Percentiles rank a stretch among this genome's conserved stretches.
These are phyloP conservation scores for Candida glucosophila DNA, from an alignment of 1,139 yeast genomes.

Conservation along the genomic window DNA sequence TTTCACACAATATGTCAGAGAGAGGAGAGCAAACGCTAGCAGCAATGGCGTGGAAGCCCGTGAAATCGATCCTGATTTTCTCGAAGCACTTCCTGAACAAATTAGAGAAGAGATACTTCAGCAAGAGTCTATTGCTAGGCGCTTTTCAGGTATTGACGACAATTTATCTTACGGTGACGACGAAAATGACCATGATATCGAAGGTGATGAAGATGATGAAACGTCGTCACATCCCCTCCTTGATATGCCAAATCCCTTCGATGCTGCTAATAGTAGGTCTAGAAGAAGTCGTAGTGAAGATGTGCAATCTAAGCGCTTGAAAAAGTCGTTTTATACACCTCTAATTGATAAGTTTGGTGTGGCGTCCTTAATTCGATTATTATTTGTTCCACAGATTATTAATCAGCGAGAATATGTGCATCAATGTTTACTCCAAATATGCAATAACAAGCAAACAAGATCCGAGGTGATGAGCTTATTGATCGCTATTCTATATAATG, in stretches of 20 bases:
- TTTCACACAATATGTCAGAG: slow-evolving; percentile 76
- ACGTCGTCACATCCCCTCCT: slow-evolving; percentile 1
- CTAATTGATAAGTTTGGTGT: slow-evolving; percentile 71
- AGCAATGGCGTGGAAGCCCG: slow-evolving; percentile 37
- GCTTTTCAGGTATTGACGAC: slow-evolving; percentile 21
- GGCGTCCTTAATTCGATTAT: slow-evolving; percentile 59
- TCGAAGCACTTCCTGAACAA: slow-evolving; percentile 71
- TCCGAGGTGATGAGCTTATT: slow-evolving; percentile 67
- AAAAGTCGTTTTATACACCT: slow-evolving; percentile 49
- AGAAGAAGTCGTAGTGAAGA: too few species aligned
- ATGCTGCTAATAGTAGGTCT: too few species aligned
- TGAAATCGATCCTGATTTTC: slow-evolving; percentile 74
- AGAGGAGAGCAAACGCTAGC: slow-evolving; percentile 47
- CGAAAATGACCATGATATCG: slow-evolving; percentile 18
- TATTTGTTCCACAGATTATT: slow-evolving; percentile 68
- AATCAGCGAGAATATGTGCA: slow-evolving; percentile 59
- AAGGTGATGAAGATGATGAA: slow-evolving; percentile 12
- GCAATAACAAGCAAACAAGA: slow-evolving; percentile 72
- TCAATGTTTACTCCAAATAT: slow-evolving; percentile 57
- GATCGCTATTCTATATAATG: slow-evolving; percentile 67
- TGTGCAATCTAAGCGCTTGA: slow-evolving; percentile 8
- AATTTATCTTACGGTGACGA: slow-evolving; percentile 14
- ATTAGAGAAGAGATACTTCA: slow-evolving; percentile 67
- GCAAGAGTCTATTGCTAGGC: slow-evolving; percentile 50
- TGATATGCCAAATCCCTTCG: too few species aligned